Conservation (phyloP, 768 basidiomycete species). For the Hygrophorus russula region DNA sequence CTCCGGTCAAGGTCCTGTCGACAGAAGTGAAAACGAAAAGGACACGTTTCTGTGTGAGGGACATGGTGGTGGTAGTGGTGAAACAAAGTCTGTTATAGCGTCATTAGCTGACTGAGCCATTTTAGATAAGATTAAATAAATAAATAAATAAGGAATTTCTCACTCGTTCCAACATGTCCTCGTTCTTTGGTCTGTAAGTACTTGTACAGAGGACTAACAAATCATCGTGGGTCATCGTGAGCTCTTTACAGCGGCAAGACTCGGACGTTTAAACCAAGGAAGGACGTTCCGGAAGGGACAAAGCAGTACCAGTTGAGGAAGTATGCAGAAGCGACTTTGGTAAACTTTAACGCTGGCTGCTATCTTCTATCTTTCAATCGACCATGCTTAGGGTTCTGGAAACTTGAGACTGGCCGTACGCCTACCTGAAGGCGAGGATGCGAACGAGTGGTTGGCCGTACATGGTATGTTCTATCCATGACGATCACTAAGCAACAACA, state of each 20-base stretch:
- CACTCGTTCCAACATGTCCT: conserved; percentile 44
- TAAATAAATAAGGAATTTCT: not conserved
- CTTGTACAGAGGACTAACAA: conserved; percentile 1
- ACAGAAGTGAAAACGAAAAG: conserved; percentile 73
- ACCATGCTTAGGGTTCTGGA: conserved; percentile 68
- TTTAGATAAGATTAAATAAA: conserved; percentile 1
- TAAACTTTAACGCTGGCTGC: conserved; percentile 19
- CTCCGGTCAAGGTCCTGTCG: conserved; percentile 41
- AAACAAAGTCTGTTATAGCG: not conserved
- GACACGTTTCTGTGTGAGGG: conserved; percentile 15
- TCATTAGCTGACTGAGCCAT: not conserved
- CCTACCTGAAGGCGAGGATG: conserved; percentile 93
- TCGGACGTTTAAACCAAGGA: conserved; percentile 92
- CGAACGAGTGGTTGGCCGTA: conserved; percentile 99
- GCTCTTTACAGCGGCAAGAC: conserved; percentile 60
- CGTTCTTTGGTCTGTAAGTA: conserved; percentile 82
- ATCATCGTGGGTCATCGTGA: conserved; percentile 6
- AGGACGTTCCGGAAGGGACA: conserved; percentile 90
- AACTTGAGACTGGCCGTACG: conserved; percentile 88
- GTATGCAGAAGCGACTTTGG: conserved; percentile 93
- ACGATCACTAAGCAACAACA: not conserved
- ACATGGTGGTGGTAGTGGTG: not conserved
- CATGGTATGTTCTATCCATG: conserved; percentile 54
- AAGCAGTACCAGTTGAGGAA: conserved; percentile 98
- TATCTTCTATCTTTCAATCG: not conserved